A percentile compares a stretch with the other conserved stretches of the same genome.
Conservation (phyloP, 2,329 filamentous ascomycete species). For the Aspergillus texensis region DNA sequence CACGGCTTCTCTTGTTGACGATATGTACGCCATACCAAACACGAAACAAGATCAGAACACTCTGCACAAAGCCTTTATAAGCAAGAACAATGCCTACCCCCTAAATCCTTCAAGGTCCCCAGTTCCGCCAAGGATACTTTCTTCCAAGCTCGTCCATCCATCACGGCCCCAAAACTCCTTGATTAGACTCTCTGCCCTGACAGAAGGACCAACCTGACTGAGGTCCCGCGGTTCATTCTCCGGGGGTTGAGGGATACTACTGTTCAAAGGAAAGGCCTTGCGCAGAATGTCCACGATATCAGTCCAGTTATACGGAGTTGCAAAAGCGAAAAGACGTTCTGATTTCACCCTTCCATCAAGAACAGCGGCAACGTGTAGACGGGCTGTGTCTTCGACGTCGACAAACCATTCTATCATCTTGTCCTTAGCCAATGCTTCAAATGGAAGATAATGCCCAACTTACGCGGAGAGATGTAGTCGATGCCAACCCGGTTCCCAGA, state of each 20-base stretch:
- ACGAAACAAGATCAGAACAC: no score
- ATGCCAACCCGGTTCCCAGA: conserved; percentile 7
- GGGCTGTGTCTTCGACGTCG: conserved; percentile 52
- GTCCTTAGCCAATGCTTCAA: background rate
- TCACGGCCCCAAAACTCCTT: background rate
- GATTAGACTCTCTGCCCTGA: background rate
- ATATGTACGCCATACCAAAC: no score
- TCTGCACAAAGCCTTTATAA: background rate
- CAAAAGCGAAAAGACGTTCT: conserved; percentile 59
- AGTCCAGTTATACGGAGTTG: conserved; percentile 51
- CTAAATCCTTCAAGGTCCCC: background rate
- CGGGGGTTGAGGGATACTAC: background rate
- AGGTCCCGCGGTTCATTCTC: background rate
- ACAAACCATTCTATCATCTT: conserved; percentile 45
- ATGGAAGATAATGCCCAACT: background rate
- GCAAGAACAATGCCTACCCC: background rate
- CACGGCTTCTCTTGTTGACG: no score
- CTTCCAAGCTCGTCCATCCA: background rate
- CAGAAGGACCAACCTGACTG: background rate
- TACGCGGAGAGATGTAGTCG: conserved; percentile 17
- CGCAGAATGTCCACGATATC: conserved; percentile 16
- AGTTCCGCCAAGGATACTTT: background rate
- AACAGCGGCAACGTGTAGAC: conserved; percentile 56
- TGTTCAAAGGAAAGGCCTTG: background rate
- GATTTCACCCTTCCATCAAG: conserved; percentile 48